Evolutionary conservation across 495 filamentous ascomycete species (phyloP), one percentile per base, ranked within the genome.

Genomic region (Physcia stellaris): DNA sequence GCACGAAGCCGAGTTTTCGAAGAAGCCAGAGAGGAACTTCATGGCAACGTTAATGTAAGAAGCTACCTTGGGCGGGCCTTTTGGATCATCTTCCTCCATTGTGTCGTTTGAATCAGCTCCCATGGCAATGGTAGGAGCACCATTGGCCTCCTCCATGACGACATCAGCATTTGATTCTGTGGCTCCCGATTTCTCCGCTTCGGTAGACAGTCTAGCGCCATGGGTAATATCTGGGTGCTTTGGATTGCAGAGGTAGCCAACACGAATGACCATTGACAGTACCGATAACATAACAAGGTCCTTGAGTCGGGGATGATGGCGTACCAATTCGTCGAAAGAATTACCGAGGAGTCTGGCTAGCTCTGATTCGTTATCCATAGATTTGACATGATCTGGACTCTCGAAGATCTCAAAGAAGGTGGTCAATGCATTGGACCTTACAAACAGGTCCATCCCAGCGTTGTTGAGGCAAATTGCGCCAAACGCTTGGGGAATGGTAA

Each of bases 321-420:
- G 77, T 21, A 88, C 79, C 40, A 99, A 67, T 53, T 99, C 90
- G 54, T 99, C 92, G 52, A 99, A 93, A 10, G 80, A 80, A 4
- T 68, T 72, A 16, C 92, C 90, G 28, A 96, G 63, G 12, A 52
- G 23, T 21, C 48, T 37, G 11, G 36, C 40, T 6, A 55, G 24
- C n/a, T 79, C 75, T 4, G 71, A 63, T 39, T 94, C 87, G 26
- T 68, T 59, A 32, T 77, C 71, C 68, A 96, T 66, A 44, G 72
- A 76, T 47, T 83, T 86, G 31, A 96, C 76, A 58, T 99, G 92
- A 3, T 77, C 75, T 4, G 86, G 77, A 45, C 81, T 94, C 57
- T 94, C 83, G 48, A 96, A 96, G 20, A 95, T 83, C 52, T 94
- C 84, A 43, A 96, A 83, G 58, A 86, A 99, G 46, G 69, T 79